Evolutionary conservation across 2,329 filamentous ascomycete genomes (phyloP), one percentile per base, ranked within the genome.

Genomic region (Neonectria punicea): DNA sequence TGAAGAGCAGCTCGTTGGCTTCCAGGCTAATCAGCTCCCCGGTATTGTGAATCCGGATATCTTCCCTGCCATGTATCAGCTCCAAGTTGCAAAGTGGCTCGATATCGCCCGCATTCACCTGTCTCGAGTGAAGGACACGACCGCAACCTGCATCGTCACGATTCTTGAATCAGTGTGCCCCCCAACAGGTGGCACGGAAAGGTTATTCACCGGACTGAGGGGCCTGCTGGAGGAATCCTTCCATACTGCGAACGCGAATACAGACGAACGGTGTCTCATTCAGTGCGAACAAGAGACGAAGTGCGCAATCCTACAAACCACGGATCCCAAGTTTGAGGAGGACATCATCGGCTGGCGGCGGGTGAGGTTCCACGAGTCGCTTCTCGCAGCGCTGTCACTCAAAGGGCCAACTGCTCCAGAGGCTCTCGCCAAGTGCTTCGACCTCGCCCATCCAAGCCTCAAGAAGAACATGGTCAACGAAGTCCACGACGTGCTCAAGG

Each of bases 401-500:
- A 20, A 43, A 43, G 39, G 16, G 7, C 8, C 39, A 16, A 4
- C 39, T 43, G 8, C 39, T 20, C n/a, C 39, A 5, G 25, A 30
- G n/a, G 41, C 20, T 25, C 58, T 56, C 30, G 16, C 9, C 2
- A 25, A 13, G 43, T 69, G 28, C 8, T 73, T 70, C 6, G 46
- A 67, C 0, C 53, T 59, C 0, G 50, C 66, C 0, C 70, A 71
- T 2, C 67, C 65, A 0, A 69, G 60, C 2, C 39, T 68, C 1
- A 8, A 54, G 2, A 65, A 73, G 8, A 80, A 78, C 41, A 78
- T 76, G 56, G 60, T 74, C 10, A 47, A 77, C 5, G 76, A 79
- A 16, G 75, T 81, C 0, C 78, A 81, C 32, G 79, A 80, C 34
- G 65, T 79, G 1, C 67, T 80, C 10, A 79, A 77, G 34, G 76